Percentiles rank a stretch among this genome's conserved stretches.
Evolutionary conservation across 345 rosid species (phyloP).

Genomic region (Aegle marmelos): DNA sequence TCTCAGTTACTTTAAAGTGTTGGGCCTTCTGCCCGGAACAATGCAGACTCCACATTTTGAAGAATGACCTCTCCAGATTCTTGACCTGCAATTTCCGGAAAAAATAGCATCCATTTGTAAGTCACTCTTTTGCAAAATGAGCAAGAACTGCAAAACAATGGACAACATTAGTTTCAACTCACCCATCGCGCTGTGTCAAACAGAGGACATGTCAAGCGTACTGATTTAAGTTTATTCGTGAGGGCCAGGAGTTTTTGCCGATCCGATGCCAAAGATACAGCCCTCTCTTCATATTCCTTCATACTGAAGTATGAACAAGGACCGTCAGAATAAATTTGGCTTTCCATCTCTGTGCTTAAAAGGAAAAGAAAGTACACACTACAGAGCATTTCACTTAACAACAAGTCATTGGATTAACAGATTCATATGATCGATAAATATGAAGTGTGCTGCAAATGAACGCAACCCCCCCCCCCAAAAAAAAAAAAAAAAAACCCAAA

Average conservation of each 20-base stretch:
- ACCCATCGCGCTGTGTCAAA: slow-evolving; percentile 98
- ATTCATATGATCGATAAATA: background rate
- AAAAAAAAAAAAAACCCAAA: too few species aligned
- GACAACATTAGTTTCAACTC: slow-evolving; percentile 13
- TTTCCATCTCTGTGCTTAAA: background rate
- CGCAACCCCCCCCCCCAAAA: too few species aligned
- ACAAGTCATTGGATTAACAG: background rate
- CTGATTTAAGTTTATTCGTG: slow-evolving; percentile 58
- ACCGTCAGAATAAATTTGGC: background rate
- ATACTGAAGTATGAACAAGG: slow-evolving; percentile 42
- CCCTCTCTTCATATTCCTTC: slow-evolving; percentile 92
- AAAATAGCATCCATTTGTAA: too few species aligned
- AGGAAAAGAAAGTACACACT: background rate
- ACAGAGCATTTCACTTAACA: background rate
- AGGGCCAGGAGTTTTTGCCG: slow-evolving; percentile 69
- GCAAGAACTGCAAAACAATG: background rate
- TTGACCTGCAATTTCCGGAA: slow-evolving; percentile 53
- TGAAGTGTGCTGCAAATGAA: too few species aligned
- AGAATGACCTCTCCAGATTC: slow-evolving; percentile 84
- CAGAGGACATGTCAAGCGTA: slow-evolving; percentile 79
- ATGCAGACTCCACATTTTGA: slow-evolving; percentile 92
- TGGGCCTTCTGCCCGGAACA: slow-evolving; percentile 73
- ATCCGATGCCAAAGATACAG: slow-evolving; percentile 72
- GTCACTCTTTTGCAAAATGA: too few species aligned
- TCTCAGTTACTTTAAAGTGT: slow-evolving; percentile 79